These are phyloP conservation scores for Ceraceosorus guamensis DNA, from an alignment of 1,284 basidiomycete species.

Conservation along the genomic window DNA sequence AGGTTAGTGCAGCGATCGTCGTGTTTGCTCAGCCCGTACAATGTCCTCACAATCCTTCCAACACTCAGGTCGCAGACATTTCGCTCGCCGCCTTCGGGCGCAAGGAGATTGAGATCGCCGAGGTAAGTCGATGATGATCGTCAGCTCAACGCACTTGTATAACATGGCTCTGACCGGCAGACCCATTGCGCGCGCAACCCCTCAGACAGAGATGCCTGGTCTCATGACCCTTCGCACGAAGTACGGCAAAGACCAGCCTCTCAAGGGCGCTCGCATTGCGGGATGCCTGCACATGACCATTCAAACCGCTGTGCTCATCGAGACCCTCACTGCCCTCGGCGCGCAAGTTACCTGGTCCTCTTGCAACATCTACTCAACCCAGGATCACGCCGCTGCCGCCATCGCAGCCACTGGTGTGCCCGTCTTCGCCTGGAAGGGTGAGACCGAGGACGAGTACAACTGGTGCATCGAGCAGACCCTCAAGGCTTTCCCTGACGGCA, in stretches of 20 bases:
- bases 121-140: constrained; percentile 54
- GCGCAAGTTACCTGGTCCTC: constrained; percentile 99
- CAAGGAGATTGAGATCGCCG: constrained; percentile 97
- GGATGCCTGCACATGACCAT: constrained; percentile 72
- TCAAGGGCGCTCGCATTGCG: constrained; percentile 91
- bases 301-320: constrained; percentile 60
- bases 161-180: neutral
- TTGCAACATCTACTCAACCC: constrained; percentile 99
- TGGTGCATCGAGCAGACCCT: constrained; percentile 95
- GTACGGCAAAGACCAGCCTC: constrained; percentile 74
- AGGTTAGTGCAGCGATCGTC: neutral
- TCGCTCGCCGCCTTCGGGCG: constrained; percentile 94
- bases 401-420: constrained; percentile 97
- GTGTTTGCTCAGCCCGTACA: neutral
- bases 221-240: constrained; percentile 51
- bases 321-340: constrained; percentile 72
- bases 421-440: constrained; percentile 99
- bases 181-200: no score
- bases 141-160: neutral
- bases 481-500: constrained; percentile 65
- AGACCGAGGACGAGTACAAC: constrained; percentile 96
- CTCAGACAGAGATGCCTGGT: constrained; percentile 45
- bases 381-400: constrained; percentile 92
- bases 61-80: constrained; percentile 60
- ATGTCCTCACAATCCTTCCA: neutral